These are phyloP conservation scores for Shiraia bambusicola DNA, from an alignment of 2,329 filamentous ascomycete genomes.

Conservation along the genomic window DNA sequence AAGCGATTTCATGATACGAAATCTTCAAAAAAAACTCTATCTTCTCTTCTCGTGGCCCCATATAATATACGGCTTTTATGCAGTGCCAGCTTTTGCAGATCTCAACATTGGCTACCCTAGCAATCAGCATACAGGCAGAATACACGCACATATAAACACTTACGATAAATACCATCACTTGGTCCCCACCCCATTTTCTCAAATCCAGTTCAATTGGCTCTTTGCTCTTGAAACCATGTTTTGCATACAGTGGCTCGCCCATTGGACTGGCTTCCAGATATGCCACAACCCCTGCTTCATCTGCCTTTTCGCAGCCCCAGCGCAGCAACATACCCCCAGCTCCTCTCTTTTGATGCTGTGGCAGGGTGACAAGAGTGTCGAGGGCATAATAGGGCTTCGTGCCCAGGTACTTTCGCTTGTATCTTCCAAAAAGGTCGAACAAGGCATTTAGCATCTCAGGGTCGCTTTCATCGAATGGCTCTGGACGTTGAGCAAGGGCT, in stretches of 20 bases:
- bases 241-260: constrained; percentile 37
- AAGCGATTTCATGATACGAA: too few relatives aligned
- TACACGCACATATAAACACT: constrained; percentile 12
- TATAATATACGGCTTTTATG: too few relatives aligned
- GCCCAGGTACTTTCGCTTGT: constrained; percentile 29
- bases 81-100: constrained; percentile 6
- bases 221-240: constrained; percentile 33
- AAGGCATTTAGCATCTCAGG: constrained; percentile 22
- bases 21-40: too few relatives aligned
- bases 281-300: constrained; percentile 31
- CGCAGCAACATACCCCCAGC: constrained; percentile 36
- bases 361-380: constrained; percentile 36
- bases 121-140: neutral
- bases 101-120: constrained; percentile 16
- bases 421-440: constrained; percentile 22
- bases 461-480: constrained; percentile 35
- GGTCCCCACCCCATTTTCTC: constrained; percentile 29
- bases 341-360: constrained; percentile 33
- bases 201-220: constrained; percentile 34
- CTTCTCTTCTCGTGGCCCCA: too few relatives aligned
- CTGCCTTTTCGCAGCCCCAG: constrained; percentile 37
- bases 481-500: constrained; percentile 13
- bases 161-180: constrained; percentile 32
- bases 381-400: constrained; percentile 29
- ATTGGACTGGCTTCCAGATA: constrained; percentile 40